A percentile compares a stretch with the other conserved stretches of the same genome.
phyloP scores from a whole-genome alignment of 2,329 filamentous ascomycete genomes.

The Lachnellula suecica region DNA sequence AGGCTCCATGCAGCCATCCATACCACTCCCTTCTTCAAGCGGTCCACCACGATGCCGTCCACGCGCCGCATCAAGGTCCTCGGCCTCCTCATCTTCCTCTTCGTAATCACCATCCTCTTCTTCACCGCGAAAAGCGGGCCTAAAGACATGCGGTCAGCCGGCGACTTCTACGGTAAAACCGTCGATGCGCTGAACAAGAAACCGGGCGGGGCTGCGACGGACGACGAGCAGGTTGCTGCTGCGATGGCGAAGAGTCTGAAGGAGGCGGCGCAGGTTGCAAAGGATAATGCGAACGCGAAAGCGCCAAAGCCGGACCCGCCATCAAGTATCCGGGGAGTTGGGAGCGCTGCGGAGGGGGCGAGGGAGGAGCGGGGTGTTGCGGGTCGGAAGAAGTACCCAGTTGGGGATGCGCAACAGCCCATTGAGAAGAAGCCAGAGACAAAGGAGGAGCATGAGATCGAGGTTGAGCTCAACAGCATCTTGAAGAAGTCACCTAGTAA shows the following conservation, averaged over 20 bases:
- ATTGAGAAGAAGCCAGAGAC: constrained; percentile 9
- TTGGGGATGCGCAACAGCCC: constrained; percentile 32
- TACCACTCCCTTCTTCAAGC: constrained; percentile 20
- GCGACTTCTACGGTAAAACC: constrained; percentile 62
- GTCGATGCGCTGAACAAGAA: constrained; percentile 48
- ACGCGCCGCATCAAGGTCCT: constrained; percentile 68
- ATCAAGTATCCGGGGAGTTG: constrained; percentile 49
- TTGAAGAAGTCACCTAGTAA: constrained; percentile 82
- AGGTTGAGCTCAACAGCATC: constrained; percentile 73
- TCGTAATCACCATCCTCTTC: constrained; percentile 69
- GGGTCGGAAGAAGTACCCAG: constrained; percentile 46
- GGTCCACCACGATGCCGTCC: constrained; percentile 57
- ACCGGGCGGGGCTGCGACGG: neutral
- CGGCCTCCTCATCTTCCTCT: constrained; percentile 61
- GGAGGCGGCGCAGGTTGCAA: constrained; percentile 67
- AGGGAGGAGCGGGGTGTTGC: constrained; percentile 42
- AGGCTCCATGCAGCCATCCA: constrained; percentile 2
- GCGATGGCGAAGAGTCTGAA: constrained; percentile 62
- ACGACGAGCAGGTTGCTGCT: constrained; percentile 53
- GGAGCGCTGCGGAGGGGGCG: constrained; percentile 33
- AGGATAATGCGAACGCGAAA: constrained; percentile 68
- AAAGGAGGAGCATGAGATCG: constrained; percentile 51
- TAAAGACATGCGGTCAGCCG: constrained; percentile 42
- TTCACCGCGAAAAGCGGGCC: constrained; percentile 58
- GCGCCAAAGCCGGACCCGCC: constrained; percentile 59